Evolutionary conservation across 2,329 filamentous ascomycete genomes (phyloP).

Genomic region (Colletotrichum noveboracense): DNA sequence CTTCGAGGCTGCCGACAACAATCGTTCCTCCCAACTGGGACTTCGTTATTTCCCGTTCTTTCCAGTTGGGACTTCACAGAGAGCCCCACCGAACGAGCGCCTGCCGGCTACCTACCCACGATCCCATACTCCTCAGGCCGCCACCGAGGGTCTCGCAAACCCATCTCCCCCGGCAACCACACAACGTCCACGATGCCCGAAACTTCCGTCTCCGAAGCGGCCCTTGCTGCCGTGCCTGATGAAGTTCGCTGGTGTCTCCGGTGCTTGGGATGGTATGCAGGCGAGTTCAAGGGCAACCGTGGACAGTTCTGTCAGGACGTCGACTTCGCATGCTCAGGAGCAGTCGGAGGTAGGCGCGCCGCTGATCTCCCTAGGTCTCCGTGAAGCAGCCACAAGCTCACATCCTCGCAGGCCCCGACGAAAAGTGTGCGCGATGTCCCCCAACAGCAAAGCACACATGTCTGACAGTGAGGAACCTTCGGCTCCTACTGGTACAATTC

Average conservation of each 20-base stretch:
- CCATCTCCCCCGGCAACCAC: neutral
- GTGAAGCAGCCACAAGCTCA: neutral
- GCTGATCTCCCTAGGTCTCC: neutral
- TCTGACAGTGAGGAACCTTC: neutral
- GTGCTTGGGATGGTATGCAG: neutral
- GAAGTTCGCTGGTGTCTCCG: neutral
- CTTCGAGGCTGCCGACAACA: neutral
- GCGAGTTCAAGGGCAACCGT: neutral
- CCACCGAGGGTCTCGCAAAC: neutral
- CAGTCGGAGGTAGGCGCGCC: neutral
- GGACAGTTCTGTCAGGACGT: neutral
- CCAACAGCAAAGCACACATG: neutral
- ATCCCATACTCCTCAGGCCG: neutral
- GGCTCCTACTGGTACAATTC: neutral
- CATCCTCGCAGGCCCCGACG: neutral
- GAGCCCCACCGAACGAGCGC: rapidly evolving
- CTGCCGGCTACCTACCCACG: neutral
- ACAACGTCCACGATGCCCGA: neutral
- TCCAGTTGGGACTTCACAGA: no score
- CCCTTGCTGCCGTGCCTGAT: neutral
- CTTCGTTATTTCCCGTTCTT: no score
- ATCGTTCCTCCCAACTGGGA: no score
- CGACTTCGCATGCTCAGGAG: neutral
- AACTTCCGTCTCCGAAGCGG: neutral
- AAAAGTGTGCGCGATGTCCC: neutral